Base-by-base conservation (phyloP, 306 rosid genomes). In the Alnus rubra region DNA sequence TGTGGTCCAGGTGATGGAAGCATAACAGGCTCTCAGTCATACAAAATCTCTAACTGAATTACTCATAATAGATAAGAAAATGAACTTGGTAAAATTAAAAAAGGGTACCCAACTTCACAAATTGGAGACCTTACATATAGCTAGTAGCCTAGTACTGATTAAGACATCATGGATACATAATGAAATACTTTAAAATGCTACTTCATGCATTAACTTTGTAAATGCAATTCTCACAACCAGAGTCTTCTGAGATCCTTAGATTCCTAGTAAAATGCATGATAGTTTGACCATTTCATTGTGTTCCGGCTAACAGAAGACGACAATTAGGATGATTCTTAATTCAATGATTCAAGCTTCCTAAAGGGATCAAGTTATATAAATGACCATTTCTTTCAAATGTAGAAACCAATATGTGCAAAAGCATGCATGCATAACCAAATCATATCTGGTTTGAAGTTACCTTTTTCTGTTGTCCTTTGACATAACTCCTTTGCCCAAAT, bases 391-490 rank as follows among this genome's bases (percentile, higher is more conserved):
- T 42, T 69, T 69, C 64, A 55, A 71, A 15, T 5, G 55, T 31
- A 71, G 52, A 37, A 67, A 67, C 37, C 5, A 8, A 23, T 6
- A 48, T 18, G 3, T 0, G 0, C 9, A 19, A 44, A 44, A 59
- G 39, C 28, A 59, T 59, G 31, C 72, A 9, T 14, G 35, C 47
- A 67, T 16, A 77, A 39, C 48, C 39, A 7, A 65, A 67, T 53
- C 42, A 39, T 39, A 78, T 45, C 35, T 3, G 19, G 8, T 45
- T 19, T 14, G n/a, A 31, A 12, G 62, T 63, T 71, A 76, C 84
- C 81, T 75, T 63, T 54, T 80, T 76, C 31, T 75, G 73, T 68
- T 12, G 74, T 80, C 67, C 81, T 75, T 45, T 71, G 72, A 73
- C 48, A 75, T 42, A 50, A 71, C 33, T 83, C 64, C 49, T 60